Percentiles rank a stretch among this genome's conserved stretches.
Conservation (phyloP, 371 early-diverging fungal genomes). For the Batkoa obscura region DNA sequence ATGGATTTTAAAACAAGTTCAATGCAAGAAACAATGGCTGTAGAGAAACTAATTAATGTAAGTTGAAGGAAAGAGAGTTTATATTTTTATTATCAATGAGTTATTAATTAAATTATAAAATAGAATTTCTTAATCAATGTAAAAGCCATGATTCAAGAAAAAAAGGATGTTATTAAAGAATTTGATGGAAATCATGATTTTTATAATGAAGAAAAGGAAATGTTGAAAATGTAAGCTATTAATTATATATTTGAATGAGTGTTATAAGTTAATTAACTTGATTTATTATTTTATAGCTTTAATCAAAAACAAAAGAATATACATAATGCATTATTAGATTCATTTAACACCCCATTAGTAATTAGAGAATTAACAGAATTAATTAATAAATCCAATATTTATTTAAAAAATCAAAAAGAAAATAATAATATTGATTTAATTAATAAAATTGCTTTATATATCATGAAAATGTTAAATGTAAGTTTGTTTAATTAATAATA, state of each 20-base stretch:
- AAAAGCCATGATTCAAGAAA: slow-evolving; percentile 51
- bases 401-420: slow-evolving; percentile 31
- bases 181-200: slow-evolving; percentile 50
- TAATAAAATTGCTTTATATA: slow-evolving; percentile 57
- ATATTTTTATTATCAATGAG: no score
- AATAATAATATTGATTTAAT: slow-evolving; percentile 38
- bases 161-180: slow-evolving; percentile 16
- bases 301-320: slow-evolving; percentile 38
- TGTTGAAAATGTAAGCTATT: no score
- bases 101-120: neutral
- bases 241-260: no score
- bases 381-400: slow-evolving; percentile 63
- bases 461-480: slow-evolving; percentile 48
- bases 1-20: slow-evolving; percentile 76
- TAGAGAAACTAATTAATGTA: slow-evolving; percentile 59
- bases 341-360: slow-evolving; percentile 78
- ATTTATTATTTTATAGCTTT: neutral
- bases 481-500: neutral
- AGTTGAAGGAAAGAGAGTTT: no score
- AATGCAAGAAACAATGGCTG: slow-evolving; percentile 66
- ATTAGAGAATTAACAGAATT: slow-evolving; percentile 65
- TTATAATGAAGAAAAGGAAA: slow-evolving; percentile 38
- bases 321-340: slow-evolving; percentile 82
- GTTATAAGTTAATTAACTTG: slow-evolving; percentile 11
- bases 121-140: slow-evolving; percentile 74